These are phyloP conservation scores for Pseudonitzschia multistriata DNA, from an alignment of 108 stramenopile species.

Conservation along the genomic window DNA sequence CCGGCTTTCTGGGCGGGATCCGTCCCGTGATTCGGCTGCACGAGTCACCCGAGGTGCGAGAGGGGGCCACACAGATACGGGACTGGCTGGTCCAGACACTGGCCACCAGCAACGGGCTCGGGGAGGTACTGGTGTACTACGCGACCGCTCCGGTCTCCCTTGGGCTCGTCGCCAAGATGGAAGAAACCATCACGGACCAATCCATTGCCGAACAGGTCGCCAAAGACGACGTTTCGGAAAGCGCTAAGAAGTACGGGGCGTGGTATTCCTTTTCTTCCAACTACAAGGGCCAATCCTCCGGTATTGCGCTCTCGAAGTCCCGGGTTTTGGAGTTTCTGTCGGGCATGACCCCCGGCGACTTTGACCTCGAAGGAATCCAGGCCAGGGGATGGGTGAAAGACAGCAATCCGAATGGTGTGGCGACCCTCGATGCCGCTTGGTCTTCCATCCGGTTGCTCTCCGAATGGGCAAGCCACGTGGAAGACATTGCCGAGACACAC, in stretches of 20 bases:
- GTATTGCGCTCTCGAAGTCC: constrained; percentile 2
- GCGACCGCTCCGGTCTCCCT: constrained; percentile 31
- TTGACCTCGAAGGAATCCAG: constrained; percentile 25
- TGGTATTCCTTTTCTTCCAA: constrained; percentile 25
- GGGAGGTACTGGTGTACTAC: constrained; percentile 33
- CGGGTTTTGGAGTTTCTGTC: constrained; percentile 16
- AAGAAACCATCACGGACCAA: constrained; percentile 19
- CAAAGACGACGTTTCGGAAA: constrained; percentile 1
- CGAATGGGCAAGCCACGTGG: constrained; percentile 28
- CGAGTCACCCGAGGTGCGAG: constrained; percentile 7
- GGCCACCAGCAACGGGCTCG: constrained; percentile 32
- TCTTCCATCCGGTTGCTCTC: constrained; percentile 29
- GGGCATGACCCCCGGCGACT: constrained; percentile 17
- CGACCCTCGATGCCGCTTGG: constrained; percentile 18
- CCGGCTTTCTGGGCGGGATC: constrained; percentile 20
- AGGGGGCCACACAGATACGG: constrained; percentile 15
- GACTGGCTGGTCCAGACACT: constrained; percentile 25
- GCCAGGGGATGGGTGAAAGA: constrained; percentile 20
- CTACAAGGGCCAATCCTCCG: background rate
- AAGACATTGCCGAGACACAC: constrained; percentile 27
- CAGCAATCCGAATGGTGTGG: background rate
- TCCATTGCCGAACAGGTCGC: constrained; percentile 18
- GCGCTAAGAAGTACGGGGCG: constrained; percentile 19
- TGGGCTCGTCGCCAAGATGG: constrained; percentile 17
- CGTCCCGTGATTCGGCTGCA: constrained; percentile 26